Conservation (phyloP, 2,329 filamentous ascomycete species). For the Emmonsia crescens region DNA sequence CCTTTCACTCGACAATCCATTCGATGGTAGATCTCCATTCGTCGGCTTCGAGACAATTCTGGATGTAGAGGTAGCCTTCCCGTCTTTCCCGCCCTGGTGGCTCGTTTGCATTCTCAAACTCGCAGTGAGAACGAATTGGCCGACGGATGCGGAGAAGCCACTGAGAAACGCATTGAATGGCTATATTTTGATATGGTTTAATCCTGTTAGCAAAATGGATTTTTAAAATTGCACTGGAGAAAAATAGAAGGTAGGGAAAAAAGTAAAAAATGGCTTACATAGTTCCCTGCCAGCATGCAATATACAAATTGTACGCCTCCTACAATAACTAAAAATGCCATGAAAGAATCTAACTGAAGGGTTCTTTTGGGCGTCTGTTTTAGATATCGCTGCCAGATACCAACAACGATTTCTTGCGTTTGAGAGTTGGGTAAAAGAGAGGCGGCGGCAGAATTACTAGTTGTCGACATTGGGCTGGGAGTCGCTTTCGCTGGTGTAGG, state of each 20-base stretch:
- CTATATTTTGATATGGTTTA: conserved; percentile 35
- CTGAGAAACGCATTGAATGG: conserved; percentile 98
- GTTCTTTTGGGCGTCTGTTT: conserved; percentile 76
- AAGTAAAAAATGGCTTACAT: conserved; percentile 51
- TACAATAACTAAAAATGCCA: conserved; percentile 74
- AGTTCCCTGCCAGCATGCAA: conserved; percentile 85
- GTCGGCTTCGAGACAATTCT: conserved; percentile 5
- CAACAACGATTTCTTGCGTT: conserved; percentile 49
- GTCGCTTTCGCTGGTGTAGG: conserved; percentile 18
- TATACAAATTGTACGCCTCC: conserved; percentile 90
- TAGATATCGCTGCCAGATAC: conserved; percentile 68
- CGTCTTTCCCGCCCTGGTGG: conserved; percentile 46
- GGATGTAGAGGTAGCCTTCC: conserved; percentile 16
- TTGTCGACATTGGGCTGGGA: conserved; percentile 21
- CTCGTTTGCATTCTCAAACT: conserved; percentile 86
- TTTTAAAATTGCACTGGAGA: not conserved
- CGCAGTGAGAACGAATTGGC: conserved; percentile 93
- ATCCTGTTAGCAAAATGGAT: not conserved
- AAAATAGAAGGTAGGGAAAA: not conserved
- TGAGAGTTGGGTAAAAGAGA: conserved; percentile 31
- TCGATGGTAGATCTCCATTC: conserved; percentile 6
- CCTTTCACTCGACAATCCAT: conserved; percentile 31
- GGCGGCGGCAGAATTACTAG: conserved; percentile 17
- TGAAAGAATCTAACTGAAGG: conserved; percentile 84
- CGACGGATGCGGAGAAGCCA: conserved; percentile 87